phyloP scores from a whole-genome alignment of 352 stramenopile species.

The Halophytophthora batemanensis region DNA sequence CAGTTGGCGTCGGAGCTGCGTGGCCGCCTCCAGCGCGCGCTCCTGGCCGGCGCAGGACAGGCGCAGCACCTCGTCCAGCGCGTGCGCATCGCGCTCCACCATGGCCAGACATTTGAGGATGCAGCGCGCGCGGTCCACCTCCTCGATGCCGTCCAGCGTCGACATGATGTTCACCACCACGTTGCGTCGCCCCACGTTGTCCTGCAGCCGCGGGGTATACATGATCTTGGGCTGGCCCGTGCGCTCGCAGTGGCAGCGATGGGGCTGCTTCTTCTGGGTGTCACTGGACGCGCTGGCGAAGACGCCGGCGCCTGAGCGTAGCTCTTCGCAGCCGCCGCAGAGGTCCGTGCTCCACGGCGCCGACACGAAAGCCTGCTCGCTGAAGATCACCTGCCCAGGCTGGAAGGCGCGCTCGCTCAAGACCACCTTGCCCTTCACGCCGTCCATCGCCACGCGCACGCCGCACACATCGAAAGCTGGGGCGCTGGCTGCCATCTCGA shows the following conservation, averaged over 20 bases:
- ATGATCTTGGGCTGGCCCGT: slow-evolving; percentile 25
- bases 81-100: slow-evolving; percentile 39
- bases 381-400: slow-evolving; percentile 70
- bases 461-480: slow-evolving; percentile 50
- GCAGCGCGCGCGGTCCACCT: slow-evolving; percentile 69
- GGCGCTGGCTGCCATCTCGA: slow-evolving; percentile 36
- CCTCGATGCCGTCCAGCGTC: slow-evolving; percentile 55
- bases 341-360: slow-evolving; percentile 66
- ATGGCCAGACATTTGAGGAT: slow-evolving; percentile 69
- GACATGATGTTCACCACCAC: slow-evolving; percentile 56
- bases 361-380: slow-evolving; percentile 70
- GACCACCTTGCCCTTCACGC: slow-evolving; percentile 62
- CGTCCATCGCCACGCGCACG: slow-evolving; percentile 48
- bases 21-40: slow-evolving; percentile 34
- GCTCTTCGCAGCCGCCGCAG: slow-evolving; percentile 54
- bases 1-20: slow-evolving; percentile 37
- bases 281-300: slow-evolving; percentile 13
- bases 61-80: slow-evolving; percentile 43
- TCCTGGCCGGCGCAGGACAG: slow-evolving; percentile 49
- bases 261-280: slow-evolving; percentile 10
- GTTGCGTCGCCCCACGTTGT: slow-evolving; percentile 40
- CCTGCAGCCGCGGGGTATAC: slow-evolving; percentile 42
- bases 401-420: slow-evolving; percentile 46
- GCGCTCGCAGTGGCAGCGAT: slow-evolving; percentile 39
- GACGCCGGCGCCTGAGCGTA: slow-evolving; percentile 21